Base-by-base conservation (phyloP, 768 basidiomycete species). In the Fomitopsis serialis region DNA sequence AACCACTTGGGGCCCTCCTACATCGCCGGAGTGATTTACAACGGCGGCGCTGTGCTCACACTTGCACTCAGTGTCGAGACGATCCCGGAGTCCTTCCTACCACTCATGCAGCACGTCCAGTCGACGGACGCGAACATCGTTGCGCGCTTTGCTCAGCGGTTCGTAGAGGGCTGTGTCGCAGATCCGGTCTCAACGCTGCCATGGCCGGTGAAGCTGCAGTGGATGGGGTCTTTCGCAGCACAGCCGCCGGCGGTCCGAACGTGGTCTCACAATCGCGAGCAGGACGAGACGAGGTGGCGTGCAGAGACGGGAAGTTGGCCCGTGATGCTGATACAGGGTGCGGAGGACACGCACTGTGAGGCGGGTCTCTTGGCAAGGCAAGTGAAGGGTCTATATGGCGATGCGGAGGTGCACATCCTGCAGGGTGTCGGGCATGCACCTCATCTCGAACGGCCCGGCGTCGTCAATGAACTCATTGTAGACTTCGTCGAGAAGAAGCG, bases 161-260 rank as follows among this genome's bases (percentile, higher is more conserved):
- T 61, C 61, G 55, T 65, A 35, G 62, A 64, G 45, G 61, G 59
- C 23, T 61, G 61, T 52, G 52, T 65, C 35, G 54, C 49, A 17
- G 19, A 54, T 25, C 58, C 60, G 17, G 51, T 53, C 36, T 23
- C 43, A 32, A 40, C 13, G 17, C 50, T 64, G 25, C 53, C 61
- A 15, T 61, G 51, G 57, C 34, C 42, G 17, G 54, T 54, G 19
- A 57, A 61, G 54, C 50, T 61, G 29, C 45, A 48, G 32, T 64
- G 58, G 57, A 53, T 65, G 47, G 66, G 62, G 49, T 60, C 55
- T 19, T 59, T 61, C 54, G 32, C 53, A 19, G 34, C 55, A 45
- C 54, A 61, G 51, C 56, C 61, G n/a, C 66, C 61, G 12, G 40
- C 42, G 7, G 55, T 57, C 43, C 61, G 66, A 17, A 37, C 43